Evolutionary conservation across 2,329 filamentous ascomycete genomes (phyloP), one percentile per base, ranked within the genome.

Genomic region (Thielaviopsis populi): DNA sequence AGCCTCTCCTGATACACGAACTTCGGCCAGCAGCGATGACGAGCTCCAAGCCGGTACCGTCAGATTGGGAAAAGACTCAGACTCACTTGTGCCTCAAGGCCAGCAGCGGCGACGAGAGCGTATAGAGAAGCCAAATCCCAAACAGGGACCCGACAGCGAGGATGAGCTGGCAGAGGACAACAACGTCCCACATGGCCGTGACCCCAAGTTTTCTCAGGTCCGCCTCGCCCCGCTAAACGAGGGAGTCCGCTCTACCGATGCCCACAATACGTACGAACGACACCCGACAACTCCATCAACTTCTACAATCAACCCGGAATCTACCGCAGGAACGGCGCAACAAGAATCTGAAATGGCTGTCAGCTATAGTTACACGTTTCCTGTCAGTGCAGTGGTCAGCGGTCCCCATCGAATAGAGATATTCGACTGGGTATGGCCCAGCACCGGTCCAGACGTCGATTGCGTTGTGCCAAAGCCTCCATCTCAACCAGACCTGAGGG

Each of bases 341-440:
- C n/a, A 42, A 6, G 19, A 42, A 6, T 11, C 40, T 7, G 59
- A 19, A 3, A 6, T 17, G 19, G 8, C 50, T 22, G 11, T 24
- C 1, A 54, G 27, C 19, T 42, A 58, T 19, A 48, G 30, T 3
- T 48, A 27, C 19, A 33, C 19, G 17, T 63, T 63, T 37, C 22
- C 17, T 8, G 61, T 66, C 40, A 42, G 30, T 24, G 61, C 61
- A 40, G 64, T 42, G n/a, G 64, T 66, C n/a, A 54, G 56, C 24
- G 64, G 64, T 11, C 17, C 58, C 13, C 41, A 48, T 48, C 22
- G 46, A 15, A 37, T 61, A 33, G 58, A 66, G 27, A 37, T 61
- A 17, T 66, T 63, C 30, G 46, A 63, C 11, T 66, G 64, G 64
- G 41, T 33, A 19, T 37, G 53, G 53, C 53, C 53, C 10, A 56